A percentile compares a stretch with the other conserved stretches of the same genome.
phyloP scores from a whole-genome alignment of 2,329 filamentous ascomycete genomes.

The Xylariaceae sp. region DNA sequence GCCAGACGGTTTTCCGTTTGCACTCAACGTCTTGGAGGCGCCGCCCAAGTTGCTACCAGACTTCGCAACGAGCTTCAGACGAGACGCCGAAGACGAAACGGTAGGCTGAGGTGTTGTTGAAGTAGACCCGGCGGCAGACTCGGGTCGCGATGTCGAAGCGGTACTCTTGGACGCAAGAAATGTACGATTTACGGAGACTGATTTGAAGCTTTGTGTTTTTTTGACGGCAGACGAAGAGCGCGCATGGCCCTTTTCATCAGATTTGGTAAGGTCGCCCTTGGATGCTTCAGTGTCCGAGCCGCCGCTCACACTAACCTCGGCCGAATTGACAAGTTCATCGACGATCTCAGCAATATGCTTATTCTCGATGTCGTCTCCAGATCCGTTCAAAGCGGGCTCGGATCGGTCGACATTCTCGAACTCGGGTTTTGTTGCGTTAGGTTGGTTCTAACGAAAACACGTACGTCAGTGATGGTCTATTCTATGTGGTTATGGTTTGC shows the following conservation, averaged over 20 bases:
- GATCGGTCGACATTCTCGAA: slow-evolving; percentile 44
- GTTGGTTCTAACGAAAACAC: slow-evolving; percentile 10
- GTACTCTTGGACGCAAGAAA: slow-evolving; percentile 69
- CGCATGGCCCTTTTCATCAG: slow-evolving; percentile 54
- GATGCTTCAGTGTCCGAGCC: slow-evolving; percentile 73
- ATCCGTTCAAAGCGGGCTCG: slow-evolving; percentile 44
- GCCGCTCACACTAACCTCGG: slow-evolving; percentile 64
- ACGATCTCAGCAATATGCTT: slow-evolving; percentile 52
- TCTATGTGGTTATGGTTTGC: not conserved
- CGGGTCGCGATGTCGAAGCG: slow-evolving; percentile 43
- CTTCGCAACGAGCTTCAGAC: slow-evolving; percentile 71
- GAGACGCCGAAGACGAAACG: slow-evolving; percentile 47
- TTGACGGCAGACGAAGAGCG: slow-evolving; percentile 57
- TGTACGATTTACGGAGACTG: slow-evolving; percentile 78
- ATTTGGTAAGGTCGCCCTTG: slow-evolving; percentile 50
- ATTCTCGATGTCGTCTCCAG: slow-evolving; percentile 49
- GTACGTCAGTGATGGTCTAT: slow-evolving; percentile 5
- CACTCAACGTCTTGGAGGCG: slow-evolving; percentile 41
- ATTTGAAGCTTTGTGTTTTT: slow-evolving; percentile 75
- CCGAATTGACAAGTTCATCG: slow-evolving; percentile 55
- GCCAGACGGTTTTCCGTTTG: slow-evolving; percentile 53
- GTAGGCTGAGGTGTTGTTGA: slow-evolving; percentile 41
- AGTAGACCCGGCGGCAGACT: slow-evolving; percentile 42
- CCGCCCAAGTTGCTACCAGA: slow-evolving; percentile 57
- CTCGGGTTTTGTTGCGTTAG: slow-evolving; percentile 28